Evolutionary conservation across 768 basidiomycete genomes (phyloP).

Genomic region (Leccinum imitatum): DNA sequence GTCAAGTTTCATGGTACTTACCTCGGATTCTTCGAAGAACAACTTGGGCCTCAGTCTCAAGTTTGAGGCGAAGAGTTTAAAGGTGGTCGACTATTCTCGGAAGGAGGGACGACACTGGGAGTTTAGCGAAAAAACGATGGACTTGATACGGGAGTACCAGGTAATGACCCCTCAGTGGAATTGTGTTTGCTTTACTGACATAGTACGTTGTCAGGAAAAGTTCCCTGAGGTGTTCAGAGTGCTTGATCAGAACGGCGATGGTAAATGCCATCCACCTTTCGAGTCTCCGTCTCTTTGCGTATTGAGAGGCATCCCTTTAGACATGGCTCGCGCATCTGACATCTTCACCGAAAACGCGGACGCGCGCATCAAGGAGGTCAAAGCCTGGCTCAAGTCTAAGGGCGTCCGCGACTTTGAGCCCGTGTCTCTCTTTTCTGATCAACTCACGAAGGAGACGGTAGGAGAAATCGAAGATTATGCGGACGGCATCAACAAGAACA

Average conservation of each 20-base stretch:
- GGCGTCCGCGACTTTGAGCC: constrained; percentile 91
- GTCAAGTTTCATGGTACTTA: constrained; percentile 89
- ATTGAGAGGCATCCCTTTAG: constrained; percentile 39
- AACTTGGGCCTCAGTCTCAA: constrained; percentile 95
- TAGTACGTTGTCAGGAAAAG: constrained; percentile 42
- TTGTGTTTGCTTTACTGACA: background rate
- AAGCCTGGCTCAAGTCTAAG: constrained; percentile 81
- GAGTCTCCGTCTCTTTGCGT: background rate
- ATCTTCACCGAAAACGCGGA: constrained; percentile 64
- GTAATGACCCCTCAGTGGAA: constrained; percentile 30
- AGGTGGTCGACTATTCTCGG: constrained; percentile 89
- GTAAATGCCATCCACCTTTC: constrained; percentile 35
- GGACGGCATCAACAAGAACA: constrained; percentile 61
- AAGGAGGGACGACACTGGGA: constrained; percentile 90
- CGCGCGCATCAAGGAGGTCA: constrained; percentile 69
- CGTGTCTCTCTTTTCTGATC: constrained; percentile 89
- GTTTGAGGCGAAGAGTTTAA: constrained; percentile 90
- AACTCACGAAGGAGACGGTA: constrained; percentile 88
- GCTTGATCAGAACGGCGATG: constrained; percentile 71
- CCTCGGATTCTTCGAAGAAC: constrained; percentile 70
- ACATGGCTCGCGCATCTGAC: constrained; percentile 66
- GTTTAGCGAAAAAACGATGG: constrained; percentile 83
- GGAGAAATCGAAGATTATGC: constrained; percentile 74
- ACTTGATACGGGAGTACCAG: constrained; percentile 83
- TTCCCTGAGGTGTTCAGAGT: constrained; percentile 84